A percentile compares a stretch with the other conserved stretches of the same genome.
These are phyloP conservation scores for Senna siamea DNA, from an alignment of 306 rosid genomes.

Conservation along the genomic window DNA sequence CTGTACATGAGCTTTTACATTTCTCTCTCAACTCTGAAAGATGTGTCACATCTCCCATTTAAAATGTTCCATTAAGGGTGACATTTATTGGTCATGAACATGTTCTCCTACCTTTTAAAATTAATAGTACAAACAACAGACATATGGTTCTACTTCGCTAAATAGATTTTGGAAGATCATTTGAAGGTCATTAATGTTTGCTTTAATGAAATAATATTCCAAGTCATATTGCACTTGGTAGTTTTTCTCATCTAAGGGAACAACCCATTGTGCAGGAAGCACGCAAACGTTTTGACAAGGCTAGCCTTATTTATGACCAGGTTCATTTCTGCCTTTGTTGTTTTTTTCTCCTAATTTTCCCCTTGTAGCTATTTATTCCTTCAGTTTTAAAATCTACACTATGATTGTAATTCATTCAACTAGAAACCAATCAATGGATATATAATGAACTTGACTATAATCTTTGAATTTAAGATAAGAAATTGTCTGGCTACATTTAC, in stretches of 20 bases:
- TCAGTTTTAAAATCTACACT: constrained; percentile 17
- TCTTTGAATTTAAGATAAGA: constrained; percentile 22
- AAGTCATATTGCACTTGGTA: constrained; percentile 29
- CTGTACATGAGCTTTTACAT: no score
- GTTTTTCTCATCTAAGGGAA: constrained; percentile 48
- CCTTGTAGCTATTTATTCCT: constrained; percentile 12
- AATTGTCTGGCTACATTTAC: constrained; percentile 8
- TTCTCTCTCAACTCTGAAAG: no score
- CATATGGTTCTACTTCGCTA: no score
- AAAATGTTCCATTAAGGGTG: no score
- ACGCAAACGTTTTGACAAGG: constrained; percentile 96
- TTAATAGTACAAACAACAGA: no score
- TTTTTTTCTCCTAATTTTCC: constrained; percentile 31
- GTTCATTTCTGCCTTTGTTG: constrained; percentile 46
- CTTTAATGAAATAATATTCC: constrained; percentile 18
- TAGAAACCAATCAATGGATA: constrained; percentile 28
- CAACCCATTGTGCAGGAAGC: constrained; percentile 84
- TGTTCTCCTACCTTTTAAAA: no score
- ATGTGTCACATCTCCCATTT: no score
- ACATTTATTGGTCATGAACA: no score
- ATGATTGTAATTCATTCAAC: constrained; percentile 25
- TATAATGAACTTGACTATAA: constrained; percentile 13
- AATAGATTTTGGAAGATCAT: no score
- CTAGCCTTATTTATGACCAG: constrained; percentile 97
- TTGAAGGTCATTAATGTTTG: no score